Percentiles rank a stretch among this genome's conserved stretches.
phyloP scores from a whole-genome alignment of 1,284 basidiomycete species.

The Cryptococcus sp. region DNA sequence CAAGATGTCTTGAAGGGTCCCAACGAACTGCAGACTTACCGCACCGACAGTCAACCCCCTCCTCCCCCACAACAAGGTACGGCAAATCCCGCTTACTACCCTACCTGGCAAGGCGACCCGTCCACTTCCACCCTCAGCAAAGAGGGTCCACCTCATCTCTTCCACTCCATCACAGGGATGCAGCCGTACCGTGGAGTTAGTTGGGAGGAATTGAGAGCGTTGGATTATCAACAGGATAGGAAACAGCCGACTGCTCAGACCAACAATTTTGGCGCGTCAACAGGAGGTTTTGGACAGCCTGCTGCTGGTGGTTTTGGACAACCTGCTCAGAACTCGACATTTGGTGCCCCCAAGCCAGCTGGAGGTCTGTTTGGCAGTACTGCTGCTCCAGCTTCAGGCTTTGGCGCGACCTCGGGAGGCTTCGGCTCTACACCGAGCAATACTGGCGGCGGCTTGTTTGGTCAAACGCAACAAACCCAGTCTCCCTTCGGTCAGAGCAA shows the following conservation, averaged over 20 bases:
- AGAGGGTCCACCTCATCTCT: slow-evolving; percentile 38
- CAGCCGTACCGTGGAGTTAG: slow-evolving; percentile 43
- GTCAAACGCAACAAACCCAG: slow-evolving; percentile 37
- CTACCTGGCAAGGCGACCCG: slow-evolving; percentile 50
- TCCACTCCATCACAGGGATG: slow-evolving; percentile 50
- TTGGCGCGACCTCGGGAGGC: slow-evolving; percentile 47
- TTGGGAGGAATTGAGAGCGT: slow-evolving; percentile 53
- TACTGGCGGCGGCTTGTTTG: slow-evolving; percentile 39
- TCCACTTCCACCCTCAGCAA: slow-evolving; percentile 18
- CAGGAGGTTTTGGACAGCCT: slow-evolving; percentile 47
- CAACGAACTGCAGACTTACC: slow-evolving; percentile 35
- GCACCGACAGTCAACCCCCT: slow-evolving; percentile 22
- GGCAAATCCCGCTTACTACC: slow-evolving; percentile 39
- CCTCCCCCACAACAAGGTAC: slow-evolving; percentile 43
- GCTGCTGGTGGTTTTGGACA: slow-evolving; percentile 40
- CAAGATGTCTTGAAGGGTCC: slow-evolving; percentile 18
- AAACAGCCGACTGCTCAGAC: slow-evolving; percentile 50
- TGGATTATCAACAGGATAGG: slow-evolving; percentile 61
- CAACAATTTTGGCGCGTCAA: slow-evolving; percentile 45
- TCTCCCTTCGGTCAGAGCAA: slow-evolving; percentile 19
- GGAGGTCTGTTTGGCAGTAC: slow-evolving; percentile 48
- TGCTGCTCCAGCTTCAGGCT: slow-evolving; percentile 49
- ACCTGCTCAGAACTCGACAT: slow-evolving; percentile 31
- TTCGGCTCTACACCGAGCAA: slow-evolving; percentile 20
- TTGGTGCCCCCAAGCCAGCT: slow-evolving; percentile 48